phyloP scores from a whole-genome alignment of 2,329 filamentous ascomycete genomes.

The Xylaria sp. region DNA sequence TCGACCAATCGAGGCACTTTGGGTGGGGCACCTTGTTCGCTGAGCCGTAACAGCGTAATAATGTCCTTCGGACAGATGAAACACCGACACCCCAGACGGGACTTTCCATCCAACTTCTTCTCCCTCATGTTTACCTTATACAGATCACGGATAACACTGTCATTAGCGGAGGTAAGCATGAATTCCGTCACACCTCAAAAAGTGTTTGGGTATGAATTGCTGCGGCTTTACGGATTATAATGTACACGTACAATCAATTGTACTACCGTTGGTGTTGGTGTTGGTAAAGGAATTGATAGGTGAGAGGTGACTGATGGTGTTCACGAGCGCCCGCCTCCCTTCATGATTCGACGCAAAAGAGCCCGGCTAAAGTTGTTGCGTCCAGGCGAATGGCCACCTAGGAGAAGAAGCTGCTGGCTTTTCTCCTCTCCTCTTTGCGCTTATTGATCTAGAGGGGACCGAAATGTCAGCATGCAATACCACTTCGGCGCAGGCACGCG shows the following conservation, averaged over 20 bases:
- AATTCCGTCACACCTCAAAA: too few species aligned
- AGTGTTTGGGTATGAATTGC: too few species aligned
- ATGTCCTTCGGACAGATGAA: too few species aligned
- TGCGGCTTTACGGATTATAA: background rate
- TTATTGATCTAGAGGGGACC: slow-evolving; percentile 11
- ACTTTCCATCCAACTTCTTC: too few species aligned
- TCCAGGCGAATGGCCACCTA: background rate
- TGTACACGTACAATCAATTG: background rate
- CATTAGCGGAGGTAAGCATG: too few species aligned
- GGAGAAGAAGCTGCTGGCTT: slow-evolving; percentile 8
- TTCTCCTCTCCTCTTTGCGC: slow-evolving; percentile 17
- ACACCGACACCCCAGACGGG: too few species aligned
- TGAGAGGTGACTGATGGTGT: background rate
- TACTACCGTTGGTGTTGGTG: background rate
- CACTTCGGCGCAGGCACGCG: background rate
- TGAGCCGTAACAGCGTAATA: too few species aligned
- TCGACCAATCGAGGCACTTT: too few species aligned
- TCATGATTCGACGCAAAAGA: background rate
- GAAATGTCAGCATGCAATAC: slow-evolving; percentile 9
- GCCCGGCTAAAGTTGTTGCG: background rate
- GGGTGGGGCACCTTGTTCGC: too few species aligned
- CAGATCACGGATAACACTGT: too few species aligned
- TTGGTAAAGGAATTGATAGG: background rate
- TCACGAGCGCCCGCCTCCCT: background rate
- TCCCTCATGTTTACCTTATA: too few species aligned